A percentile compares a stretch with the other conserved stretches of the same genome.
Evolutionary conservation across 495 filamentous ascomycete genomes (phyloP).

Genomic region (Aspergillus asperescens): DNA sequence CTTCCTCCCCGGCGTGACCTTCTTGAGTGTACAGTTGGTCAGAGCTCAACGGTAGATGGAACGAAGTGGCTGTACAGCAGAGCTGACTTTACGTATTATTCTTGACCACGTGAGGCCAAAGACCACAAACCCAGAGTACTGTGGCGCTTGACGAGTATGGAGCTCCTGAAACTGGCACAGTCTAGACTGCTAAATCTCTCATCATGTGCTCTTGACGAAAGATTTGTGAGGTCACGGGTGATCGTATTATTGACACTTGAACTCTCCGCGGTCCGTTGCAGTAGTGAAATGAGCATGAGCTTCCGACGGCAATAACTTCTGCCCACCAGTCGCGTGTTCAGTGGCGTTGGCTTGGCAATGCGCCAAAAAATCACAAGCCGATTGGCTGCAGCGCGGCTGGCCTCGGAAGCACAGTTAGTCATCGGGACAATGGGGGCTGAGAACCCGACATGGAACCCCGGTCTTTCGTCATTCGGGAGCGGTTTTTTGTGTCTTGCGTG

Average conservation of each 20-base stretch:
- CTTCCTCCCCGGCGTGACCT: too few species aligned
- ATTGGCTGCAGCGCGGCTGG: conserved; percentile 33
- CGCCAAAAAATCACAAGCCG: conserved; percentile 16
- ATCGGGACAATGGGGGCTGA: background rate
- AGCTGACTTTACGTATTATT: background rate
- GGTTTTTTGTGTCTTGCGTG: conserved; percentile 1
- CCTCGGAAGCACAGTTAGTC: conserved; percentile 15
- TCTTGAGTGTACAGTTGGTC: background rate
- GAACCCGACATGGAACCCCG: conserved; percentile 24
- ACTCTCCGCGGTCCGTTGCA: background rate
- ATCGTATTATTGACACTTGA: background rate
- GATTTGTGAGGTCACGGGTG: background rate
- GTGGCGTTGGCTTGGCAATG: conserved; percentile 26
- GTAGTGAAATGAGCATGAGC: background rate
- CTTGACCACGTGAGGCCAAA: conserved; percentile 2
- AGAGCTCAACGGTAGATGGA: background rate
- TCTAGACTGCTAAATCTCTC: background rate
- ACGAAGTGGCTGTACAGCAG: background rate
- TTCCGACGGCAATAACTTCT: conserved; percentile 40
- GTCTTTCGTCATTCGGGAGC: conserved; percentile 26
- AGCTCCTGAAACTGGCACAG: background rate
- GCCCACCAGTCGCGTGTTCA: conserved; percentile 21
- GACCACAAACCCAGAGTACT: background rate
- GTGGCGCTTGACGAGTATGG: too few species aligned
- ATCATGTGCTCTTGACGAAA: background rate